A percentile compares a stretch with the other conserved stretches of the same genome.
Conservation (phyloP, 176 grass and related monocot species). For the Poa pratensis region DNA sequence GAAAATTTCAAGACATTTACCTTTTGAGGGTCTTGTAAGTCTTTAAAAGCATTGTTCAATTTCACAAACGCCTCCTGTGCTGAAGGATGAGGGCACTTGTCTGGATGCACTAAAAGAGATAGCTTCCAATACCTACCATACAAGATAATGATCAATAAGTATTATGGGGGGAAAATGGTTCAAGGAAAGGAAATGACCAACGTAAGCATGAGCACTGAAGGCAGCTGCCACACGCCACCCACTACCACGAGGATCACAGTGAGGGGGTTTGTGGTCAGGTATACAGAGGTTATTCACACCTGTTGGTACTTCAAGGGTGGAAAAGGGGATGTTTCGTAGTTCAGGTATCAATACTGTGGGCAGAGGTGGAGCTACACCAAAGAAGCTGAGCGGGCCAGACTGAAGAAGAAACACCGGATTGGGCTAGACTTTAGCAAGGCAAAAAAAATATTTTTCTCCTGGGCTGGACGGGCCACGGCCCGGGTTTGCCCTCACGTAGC, state of each 20-base stretch:
- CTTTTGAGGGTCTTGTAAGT: constrained; percentile 92
- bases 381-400: no score
- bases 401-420: no score
- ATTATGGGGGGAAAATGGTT: neutral
- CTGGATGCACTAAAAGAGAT: constrained; percentile 93
- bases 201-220: neutral
- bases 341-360: neutral
- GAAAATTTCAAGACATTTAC: constrained; percentile 43
- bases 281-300: neutral
- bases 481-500: no score
- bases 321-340: neutral
- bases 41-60: constrained; percentile 94
- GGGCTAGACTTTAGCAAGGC: no score
- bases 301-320: neutral
- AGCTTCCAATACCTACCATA: constrained; percentile 93
- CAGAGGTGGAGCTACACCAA: no score
- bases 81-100: constrained; percentile 93
- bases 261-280: neutral
- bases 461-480: no score
- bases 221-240: neutral
- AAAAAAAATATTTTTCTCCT: no score
- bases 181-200: neutral
- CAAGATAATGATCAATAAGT: constrained; percentile 18
- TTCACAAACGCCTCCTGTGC: constrained; percentile 91
- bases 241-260: neutral